Conservation (phyloP, 768 basidiomycete genomes). For the Podaxis sp. region DNA sequence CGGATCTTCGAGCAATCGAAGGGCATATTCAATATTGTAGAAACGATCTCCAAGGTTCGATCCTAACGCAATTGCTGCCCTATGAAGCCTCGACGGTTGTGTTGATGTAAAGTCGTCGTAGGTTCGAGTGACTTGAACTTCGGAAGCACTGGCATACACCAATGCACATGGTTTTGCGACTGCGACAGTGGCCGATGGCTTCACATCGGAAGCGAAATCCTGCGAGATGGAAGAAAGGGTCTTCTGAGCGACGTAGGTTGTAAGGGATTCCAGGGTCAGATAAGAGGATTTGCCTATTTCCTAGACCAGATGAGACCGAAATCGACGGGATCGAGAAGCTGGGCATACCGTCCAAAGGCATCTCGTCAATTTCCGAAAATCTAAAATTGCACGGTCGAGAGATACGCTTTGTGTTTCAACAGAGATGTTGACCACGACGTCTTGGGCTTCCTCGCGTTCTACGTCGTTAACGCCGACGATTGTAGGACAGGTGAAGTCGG, state of each 20-base stretch:
- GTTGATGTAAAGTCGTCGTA: conserved; percentile 31
- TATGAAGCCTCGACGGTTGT: conserved; percentile 14
- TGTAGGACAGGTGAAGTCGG: conserved; percentile 45
- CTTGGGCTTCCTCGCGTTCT: conserved; percentile 65
- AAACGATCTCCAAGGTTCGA: conserved; percentile 90
- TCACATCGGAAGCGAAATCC: conserved; percentile 20
- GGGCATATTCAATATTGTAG: conserved; percentile 74
- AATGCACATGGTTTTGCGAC: conserved; percentile 73
- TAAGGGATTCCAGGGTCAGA: conserved; percentile 71
- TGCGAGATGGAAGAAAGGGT: conserved; percentile 32
- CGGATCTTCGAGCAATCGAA: conserved; percentile 65
- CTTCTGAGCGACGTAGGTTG: conserved; percentile 49
- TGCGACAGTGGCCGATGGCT: conserved; percentile 43
- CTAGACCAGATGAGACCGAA: conserved; percentile 4
- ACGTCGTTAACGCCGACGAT: conserved; percentile 68
- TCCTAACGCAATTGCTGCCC: conserved; percentile 76
- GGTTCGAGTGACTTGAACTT: conserved; percentile 56
- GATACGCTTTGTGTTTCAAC: conserved; percentile 20
- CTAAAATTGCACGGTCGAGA: conserved; percentile 12
- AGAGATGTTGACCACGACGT: conserved; percentile 45
- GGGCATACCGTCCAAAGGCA: conserved; percentile 32
- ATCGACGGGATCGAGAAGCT: not conserved
- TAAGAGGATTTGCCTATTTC: conserved; percentile 25
- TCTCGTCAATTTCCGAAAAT: conserved; percentile 40
- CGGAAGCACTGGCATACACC: conserved; percentile 61